Percentiles rank a stretch among this genome's conserved stretches.
Conservation (phyloP, 2,329 filamentous ascomycete genomes). For the Orbilia oligospora region DNA sequence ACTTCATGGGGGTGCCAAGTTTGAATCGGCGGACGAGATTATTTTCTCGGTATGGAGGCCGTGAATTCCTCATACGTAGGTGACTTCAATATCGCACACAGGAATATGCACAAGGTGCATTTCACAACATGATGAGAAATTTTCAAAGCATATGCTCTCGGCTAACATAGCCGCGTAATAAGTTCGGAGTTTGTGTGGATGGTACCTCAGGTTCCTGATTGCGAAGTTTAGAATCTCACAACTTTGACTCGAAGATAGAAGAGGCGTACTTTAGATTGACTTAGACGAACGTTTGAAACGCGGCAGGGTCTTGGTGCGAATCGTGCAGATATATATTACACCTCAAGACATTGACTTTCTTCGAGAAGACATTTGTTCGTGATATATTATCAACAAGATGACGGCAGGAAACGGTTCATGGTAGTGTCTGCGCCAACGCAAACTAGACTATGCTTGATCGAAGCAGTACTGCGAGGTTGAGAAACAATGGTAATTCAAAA, state of each 20-base stretch:
- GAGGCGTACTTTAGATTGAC: conserved; percentile 10
- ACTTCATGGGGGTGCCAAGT: not conserved
- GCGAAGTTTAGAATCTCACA: not conserved
- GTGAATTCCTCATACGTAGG: not conserved
- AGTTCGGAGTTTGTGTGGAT: not conserved
- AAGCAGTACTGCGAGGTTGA: conserved; percentile 9
- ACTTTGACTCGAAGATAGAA: not conserved
- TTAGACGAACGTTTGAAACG: conserved; percentile 27
- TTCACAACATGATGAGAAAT: not conserved
- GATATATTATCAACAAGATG: conserved; percentile 2
- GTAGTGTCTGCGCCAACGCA: conserved; percentile 25
- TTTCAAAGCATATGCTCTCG: not conserved
- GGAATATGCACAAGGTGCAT: conserved; percentile 17
- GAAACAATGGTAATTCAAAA: conserved; percentile 1
- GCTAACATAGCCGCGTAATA: not conserved
- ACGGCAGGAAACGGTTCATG: not conserved
- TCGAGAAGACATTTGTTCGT: not conserved
- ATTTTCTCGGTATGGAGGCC: not conserved
- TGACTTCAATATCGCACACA: conserved; percentile 2
- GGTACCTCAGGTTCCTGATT: not conserved
- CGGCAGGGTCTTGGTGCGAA: conserved; percentile 16
- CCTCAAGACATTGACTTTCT: not conserved
- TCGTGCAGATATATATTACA: not conserved
- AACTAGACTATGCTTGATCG: not conserved
- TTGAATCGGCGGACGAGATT: not conserved